Evolutionary conservation across 495 filamentous ascomycete genomes (phyloP), one percentile per base, ranked within the genome.

Genomic region (Chlorociboria aeruginascens): DNA sequence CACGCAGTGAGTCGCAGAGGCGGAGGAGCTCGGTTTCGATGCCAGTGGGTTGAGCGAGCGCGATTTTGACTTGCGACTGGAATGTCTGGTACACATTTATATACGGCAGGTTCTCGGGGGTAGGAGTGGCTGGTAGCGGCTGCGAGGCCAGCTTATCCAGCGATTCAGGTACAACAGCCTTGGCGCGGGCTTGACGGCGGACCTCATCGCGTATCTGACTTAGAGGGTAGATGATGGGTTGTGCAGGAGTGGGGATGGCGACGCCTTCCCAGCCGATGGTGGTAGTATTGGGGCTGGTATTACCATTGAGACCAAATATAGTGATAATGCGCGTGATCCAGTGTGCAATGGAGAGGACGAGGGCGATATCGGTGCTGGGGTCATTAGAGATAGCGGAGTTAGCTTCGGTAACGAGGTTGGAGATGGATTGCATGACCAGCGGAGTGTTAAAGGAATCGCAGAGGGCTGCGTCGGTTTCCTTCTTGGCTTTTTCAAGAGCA

Each of bases 371-470:
- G 38, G 61, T 59, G 38, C 61, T 37, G 12, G 65, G 54, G 32
- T 54, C 48, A 47, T 55, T 43, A 11, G 65, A 49, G 58, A 78
- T 82, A 56, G 78, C 79, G 32, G 61, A 66, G 66, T 84, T 82
- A 53, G 71, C 74, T 40, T 76, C 69, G 4, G 75, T 72, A 45
- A 89, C 76, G 14, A 88, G 68, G 42, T 78, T 71, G 9, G 76
- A 77, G 32, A 89, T 76, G 12, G 71, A 54, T 13, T 66, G 61
- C 82, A 89, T 82, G 6, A 73, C 81, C 7, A 63, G 65, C 6
- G 77, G 66, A 7, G 85, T 89, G 59, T 89, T 76, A 69, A 89
- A 89, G 6, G 82, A 86, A 60, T 89, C 81, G 64, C 74, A 79
- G 17, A 89, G 71, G 9, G 74, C 74, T 20, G 66, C 62, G 55